phyloP scores from a whole-genome alignment of 768 basidiomycete genomes.

The Rhizopogon sp. region DNA sequence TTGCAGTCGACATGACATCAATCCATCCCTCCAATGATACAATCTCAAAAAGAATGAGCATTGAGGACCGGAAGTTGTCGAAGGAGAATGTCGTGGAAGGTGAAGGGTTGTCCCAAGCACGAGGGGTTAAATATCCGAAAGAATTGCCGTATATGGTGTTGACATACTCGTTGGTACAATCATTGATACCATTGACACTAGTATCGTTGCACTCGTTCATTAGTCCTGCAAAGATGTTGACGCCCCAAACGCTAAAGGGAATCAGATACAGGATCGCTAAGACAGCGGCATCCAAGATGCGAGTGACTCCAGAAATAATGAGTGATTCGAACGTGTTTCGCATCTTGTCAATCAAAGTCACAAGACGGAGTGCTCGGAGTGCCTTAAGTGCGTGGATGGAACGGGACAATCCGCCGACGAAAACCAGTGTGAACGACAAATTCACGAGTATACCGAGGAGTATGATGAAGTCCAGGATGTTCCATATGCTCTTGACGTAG shows the following conservation, averaged over 20 bases:
- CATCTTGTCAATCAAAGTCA: slow-evolving; percentile 85
- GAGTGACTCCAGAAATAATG: slow-evolving; percentile 78
- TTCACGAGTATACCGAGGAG: slow-evolving; percentile 75
- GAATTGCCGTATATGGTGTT: slow-evolving; percentile 55
- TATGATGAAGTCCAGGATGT: slow-evolving; percentile 83
- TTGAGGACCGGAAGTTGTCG: slow-evolving; percentile 75
- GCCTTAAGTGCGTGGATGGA: slow-evolving; percentile 84
- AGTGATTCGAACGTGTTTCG: slow-evolving; percentile 82
- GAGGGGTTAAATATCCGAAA: slow-evolving; percentile 72
- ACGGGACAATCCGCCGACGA: slow-evolving; percentile 76
- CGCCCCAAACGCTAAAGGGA: slow-evolving; percentile 90
- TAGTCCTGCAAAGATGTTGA: slow-evolving; percentile 85
- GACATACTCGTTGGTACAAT: slow-evolving; percentile 74
- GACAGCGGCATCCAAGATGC: slow-evolving; percentile 86
- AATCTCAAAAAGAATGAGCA: slow-evolving; percentile 94
- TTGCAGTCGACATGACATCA: slow-evolving; percentile 83
- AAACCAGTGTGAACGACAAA: slow-evolving; percentile 63
- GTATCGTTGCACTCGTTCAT: slow-evolving; percentile 84
- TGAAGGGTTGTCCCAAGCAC: slow-evolving; percentile 85
- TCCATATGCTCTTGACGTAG: slow-evolving; percentile 90
- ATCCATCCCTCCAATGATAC: slow-evolving; percentile 96
- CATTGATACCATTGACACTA: slow-evolving; percentile 40
- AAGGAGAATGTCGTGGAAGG: slow-evolving; percentile 85
- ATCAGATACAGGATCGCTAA: slow-evolving; percentile 90
- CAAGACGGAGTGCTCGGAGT: slow-evolving; percentile 80